A percentile compares a stretch with the other conserved stretches of the same genome.
Evolutionary conservation across 768 basidiomycete genomes (phyloP).

Genomic region (Cytidiella melzeri): DNA sequence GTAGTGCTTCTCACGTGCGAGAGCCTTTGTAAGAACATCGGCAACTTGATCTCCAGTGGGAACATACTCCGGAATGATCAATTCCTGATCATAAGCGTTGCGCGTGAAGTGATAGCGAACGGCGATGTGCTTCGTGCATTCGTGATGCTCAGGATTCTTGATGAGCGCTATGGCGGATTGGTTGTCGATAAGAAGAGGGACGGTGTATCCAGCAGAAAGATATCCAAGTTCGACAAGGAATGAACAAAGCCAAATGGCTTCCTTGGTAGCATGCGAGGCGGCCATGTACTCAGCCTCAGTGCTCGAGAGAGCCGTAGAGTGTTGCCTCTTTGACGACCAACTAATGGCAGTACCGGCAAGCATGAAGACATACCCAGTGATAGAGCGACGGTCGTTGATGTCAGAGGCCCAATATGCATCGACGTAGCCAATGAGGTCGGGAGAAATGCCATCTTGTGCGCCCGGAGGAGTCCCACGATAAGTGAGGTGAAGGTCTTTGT

Average conservation of each 20-base stretch:
- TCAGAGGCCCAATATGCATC: conserved; percentile 22
- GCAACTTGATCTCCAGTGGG: no score
- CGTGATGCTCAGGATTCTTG: no score
- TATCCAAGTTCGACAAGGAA: conserved; percentile 25
- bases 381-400: conserved; percentile 23
- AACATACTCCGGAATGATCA: no score
- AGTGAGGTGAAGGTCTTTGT: conserved; percentile 27
- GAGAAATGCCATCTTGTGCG: no score
- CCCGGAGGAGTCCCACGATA: no score
- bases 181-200: conserved; percentile 30
- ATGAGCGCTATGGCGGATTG: conserved; percentile 28
- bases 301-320: no score
- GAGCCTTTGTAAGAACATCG: no score
- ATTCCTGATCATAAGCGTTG: no score
- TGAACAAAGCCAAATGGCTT: conserved; percentile 28
- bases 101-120: conserved; percentile 30
- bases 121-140: conserved; percentile 35
- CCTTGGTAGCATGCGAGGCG: conserved; percentile 24
- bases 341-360: conserved; percentile 29
- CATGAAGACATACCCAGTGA: conserved; percentile 31
- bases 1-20: no score
- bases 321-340: conserved; percentile 35
- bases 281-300: no score
- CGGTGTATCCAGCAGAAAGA: conserved; percentile 14
- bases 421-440: no score